A percentile compares a stretch with the other conserved stretches of the same genome.
Conservation (phyloP, 2,329 filamentous ascomycete genomes). For the Basipetospora chlamydospora region DNA sequence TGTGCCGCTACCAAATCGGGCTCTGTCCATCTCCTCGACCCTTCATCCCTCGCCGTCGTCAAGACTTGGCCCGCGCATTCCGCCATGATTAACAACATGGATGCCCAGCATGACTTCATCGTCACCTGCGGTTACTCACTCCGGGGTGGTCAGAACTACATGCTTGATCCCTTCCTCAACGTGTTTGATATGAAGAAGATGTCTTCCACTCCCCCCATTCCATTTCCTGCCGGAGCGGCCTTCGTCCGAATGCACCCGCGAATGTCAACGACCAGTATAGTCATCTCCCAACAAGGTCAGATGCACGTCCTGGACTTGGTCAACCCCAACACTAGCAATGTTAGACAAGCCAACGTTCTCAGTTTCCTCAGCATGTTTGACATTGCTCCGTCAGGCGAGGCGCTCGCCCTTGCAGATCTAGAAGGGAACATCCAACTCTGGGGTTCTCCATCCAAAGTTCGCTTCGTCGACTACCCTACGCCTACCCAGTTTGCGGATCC, state of each 20-base stretch:
- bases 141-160: constrained; percentile 55
- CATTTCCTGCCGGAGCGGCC: constrained; percentile 81
- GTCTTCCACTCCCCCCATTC: constrained; percentile 74
- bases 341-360: constrained; percentile 67
- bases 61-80: constrained; percentile 87
- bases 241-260: constrained; percentile 94
- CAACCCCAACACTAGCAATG: constrained; percentile 77
- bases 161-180: constrained; percentile 85
- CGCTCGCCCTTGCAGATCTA: constrained; percentile 64
- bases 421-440: constrained; percentile 72
- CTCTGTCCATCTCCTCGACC: constrained; percentile 73
- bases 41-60: constrained; percentile 59
- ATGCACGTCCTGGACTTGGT: constrained; percentile 93
- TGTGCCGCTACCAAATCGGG: constrained; percentile 80
- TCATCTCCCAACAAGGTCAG: constrained; percentile 81
- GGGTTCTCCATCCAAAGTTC: constrained; percentile 74
- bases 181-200: constrained; percentile 92
- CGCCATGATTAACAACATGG: constrained; percentile 87
- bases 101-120: constrained; percentile 86
- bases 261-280: constrained; percentile 87
- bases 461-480: constrained; percentile 70
- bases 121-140: constrained; percentile 90
- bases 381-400: constrained; percentile 76
- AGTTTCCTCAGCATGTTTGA: constrained; percentile 67
- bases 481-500: constrained; percentile 65